Evolutionary conservation across 2,329 filamentous ascomycete species (phyloP), one percentile per base, ranked within the genome.

Genomic region (Hypomyces perniciosus): DNA sequence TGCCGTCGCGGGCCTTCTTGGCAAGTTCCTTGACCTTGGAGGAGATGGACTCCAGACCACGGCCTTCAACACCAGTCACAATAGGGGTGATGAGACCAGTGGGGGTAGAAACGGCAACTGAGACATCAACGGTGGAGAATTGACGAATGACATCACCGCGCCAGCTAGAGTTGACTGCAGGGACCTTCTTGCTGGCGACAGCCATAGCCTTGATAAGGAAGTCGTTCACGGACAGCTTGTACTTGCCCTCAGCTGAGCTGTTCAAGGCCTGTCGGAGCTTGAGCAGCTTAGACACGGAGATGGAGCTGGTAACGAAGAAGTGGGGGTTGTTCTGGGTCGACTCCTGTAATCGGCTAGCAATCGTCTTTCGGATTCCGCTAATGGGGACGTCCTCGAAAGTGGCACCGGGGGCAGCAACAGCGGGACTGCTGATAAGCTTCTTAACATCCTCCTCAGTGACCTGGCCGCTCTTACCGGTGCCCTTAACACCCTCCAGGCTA

Each of bases 181-280:
- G 93, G 44, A 97, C 91, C 81, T 96, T 96, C 76, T 86, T 86
- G 68, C 86, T 90, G 56, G 93, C 93, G 56, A 88, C 77, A 53
- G 83, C 88, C 53, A 92, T 88, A 61, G 92, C 93, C 83, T 99
- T 99, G 81, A 99, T 90, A 57, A 99, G 80, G 81, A 99, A 96
- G 75, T 99, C 93, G 75, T 99, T 99, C 74, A 99, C 90, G n/a
- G 91, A 96, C 53, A 99, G 88, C 83, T 96, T 99, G 83, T 96
- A 99, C 73, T 90, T 85, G 74, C 92, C 93, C 56, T 96, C 86
- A 44, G 89, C 78, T 9, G 88, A 85, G 67, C 84, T 82, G 77
- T 99, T 99, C 60, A 99, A 83, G 53, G 92, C 90, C 74, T 89
- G 83, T 65, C 93, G 90, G 62, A 99, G 90, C 80, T 96, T 97